phyloP scores from a whole-genome alignment of 1,139 yeast species.

The Candida sojae region DNA sequence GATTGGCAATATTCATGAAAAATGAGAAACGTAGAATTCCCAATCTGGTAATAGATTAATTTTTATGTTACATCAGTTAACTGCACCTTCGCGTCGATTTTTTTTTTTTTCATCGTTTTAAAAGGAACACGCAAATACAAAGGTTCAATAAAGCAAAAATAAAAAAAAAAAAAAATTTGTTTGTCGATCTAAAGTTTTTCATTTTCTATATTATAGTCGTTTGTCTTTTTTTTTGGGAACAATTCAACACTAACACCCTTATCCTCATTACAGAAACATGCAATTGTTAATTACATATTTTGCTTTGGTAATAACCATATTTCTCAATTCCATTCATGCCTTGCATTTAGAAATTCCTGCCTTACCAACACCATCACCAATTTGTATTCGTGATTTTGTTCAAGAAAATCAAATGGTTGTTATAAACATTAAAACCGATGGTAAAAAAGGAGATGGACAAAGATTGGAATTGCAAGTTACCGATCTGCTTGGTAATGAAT shows the following conservation, averaged over 20 bases:
- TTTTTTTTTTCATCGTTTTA: not conserved
- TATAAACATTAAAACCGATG: slow-evolving; percentile 72
- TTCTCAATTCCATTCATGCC: slow-evolving; percentile 26
- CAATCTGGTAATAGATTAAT: not conserved
- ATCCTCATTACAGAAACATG: not conserved
- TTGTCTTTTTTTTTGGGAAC: not conserved
- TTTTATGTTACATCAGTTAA: not conserved
- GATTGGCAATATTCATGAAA: not conserved
- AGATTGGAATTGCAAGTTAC: slow-evolving; percentile 59
- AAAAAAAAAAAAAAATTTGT: not conserved
- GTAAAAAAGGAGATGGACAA: slow-evolving; percentile 85
- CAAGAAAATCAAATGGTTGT: slow-evolving; percentile 83
- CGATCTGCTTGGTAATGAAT: slow-evolving; percentile 72
- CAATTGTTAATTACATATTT: slow-evolving; percentile 1
- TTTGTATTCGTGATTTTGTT: slow-evolving; percentile 89
- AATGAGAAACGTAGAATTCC: slow-evolving; percentile 7
- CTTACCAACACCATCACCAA: slow-evolving; percentile 36
- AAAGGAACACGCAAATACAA: not conserved
- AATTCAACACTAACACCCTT: not conserved
- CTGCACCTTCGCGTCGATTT: not conserved
- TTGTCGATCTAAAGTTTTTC: slow-evolving; percentile 1
- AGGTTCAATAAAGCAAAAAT: not conserved
- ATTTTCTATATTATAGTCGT: not conserved
- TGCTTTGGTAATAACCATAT: slow-evolving; percentile 17
- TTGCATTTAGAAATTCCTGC: slow-evolving; percentile 46